Conservation (phyloP, 495 filamentous ascomycete species). For the Penicillium cinerascens region DNA sequence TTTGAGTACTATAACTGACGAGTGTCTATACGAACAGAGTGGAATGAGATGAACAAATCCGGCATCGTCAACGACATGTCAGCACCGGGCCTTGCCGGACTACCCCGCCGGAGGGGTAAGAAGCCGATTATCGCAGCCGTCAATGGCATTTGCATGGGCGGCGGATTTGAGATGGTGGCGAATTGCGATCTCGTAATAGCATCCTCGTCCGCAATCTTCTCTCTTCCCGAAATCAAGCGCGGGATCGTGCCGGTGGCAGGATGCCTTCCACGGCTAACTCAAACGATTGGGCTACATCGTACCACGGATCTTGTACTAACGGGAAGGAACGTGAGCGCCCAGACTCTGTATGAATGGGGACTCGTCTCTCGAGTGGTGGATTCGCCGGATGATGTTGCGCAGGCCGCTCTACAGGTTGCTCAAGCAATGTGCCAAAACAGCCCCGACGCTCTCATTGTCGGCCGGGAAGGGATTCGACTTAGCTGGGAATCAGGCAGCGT, state of each 20-base stretch:
- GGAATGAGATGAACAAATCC: slow-evolving; percentile 35
- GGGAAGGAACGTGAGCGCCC: slow-evolving; percentile 54
- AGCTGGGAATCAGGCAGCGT: slow-evolving; percentile 65
- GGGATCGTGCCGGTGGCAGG: slow-evolving; percentile 70
- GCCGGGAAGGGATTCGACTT: slow-evolving; percentile 59
- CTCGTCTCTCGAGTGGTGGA: slow-evolving; percentile 45
- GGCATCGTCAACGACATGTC: slow-evolving; percentile 43
- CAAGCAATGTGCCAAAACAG: slow-evolving; percentile 46
- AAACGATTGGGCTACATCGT: slow-evolving; percentile 65
- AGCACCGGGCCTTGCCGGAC: slow-evolving; percentile 50
- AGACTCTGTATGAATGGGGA: slow-evolving; percentile 62
- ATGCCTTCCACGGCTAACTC: slow-evolving; percentile 66
- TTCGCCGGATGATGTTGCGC: slow-evolving; percentile 26
- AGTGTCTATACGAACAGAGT: slow-evolving; percentile 28
- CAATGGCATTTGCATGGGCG: slow-evolving; percentile 71
- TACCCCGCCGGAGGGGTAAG: slow-evolving; percentile 48
- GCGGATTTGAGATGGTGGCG: slow-evolving; percentile 68
- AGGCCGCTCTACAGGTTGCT: slow-evolving; percentile 18
- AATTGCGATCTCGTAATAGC: slow-evolving; percentile 71
- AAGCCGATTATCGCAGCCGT: slow-evolving; percentile 71
- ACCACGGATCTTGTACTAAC: slow-evolving; percentile 69
- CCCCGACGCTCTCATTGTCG: slow-evolving; percentile 68
- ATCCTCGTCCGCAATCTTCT: slow-evolving; percentile 50
- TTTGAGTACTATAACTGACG: too few relatives aligned
- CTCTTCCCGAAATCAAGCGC: slow-evolving; percentile 64